Conservation (phyloP, 1,139 yeast species). For the Candida labiduridarum region DNA sequence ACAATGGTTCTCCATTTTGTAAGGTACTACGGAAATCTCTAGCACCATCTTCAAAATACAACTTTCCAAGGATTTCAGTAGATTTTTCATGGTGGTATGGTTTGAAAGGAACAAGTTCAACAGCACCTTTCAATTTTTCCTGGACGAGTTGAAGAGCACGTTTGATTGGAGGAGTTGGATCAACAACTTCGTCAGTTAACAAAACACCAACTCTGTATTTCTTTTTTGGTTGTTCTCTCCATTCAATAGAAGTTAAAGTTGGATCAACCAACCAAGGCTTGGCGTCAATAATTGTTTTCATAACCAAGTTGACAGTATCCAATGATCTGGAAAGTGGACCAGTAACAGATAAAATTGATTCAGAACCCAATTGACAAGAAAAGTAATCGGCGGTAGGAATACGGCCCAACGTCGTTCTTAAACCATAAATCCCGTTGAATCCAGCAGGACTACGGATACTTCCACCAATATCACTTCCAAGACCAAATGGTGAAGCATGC, state of each 20-base stretch:
- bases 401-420: conserved; percentile 25
- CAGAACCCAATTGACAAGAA: conserved; percentile 30
- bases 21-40: conserved; percentile 21
- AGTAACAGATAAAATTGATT: conserved; percentile 45
- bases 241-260: conserved; percentile 17
- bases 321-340: conserved; percentile 45
- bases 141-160: conserved; percentile 24
- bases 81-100: conserved; percentile 21
- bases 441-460: conserved; percentile 31
- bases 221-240: conserved; percentile 19
- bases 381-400: conserved; percentile 22
- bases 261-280: conserved; percentile 28
- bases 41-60: conserved; percentile 27
- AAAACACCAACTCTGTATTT: conserved; percentile 21
- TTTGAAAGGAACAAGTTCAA: conserved; percentile 21
- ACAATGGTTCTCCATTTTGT: conserved; percentile 23
- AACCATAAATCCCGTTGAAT: conserved; percentile 29
- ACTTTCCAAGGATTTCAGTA: conserved; percentile 17
- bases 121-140: conserved; percentile 15
- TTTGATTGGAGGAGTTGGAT: conserved; percentile 23
- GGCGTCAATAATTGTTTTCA: conserved; percentile 27
- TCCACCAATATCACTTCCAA: conserved; percentile 36
- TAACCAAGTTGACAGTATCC: conserved; percentile 26
- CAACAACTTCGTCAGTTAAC: conserved; percentile 20
- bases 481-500: conserved; percentile 27